Conservation (phyloP, 805 yeast genomes). For the Saturnispora dispora region DNA sequence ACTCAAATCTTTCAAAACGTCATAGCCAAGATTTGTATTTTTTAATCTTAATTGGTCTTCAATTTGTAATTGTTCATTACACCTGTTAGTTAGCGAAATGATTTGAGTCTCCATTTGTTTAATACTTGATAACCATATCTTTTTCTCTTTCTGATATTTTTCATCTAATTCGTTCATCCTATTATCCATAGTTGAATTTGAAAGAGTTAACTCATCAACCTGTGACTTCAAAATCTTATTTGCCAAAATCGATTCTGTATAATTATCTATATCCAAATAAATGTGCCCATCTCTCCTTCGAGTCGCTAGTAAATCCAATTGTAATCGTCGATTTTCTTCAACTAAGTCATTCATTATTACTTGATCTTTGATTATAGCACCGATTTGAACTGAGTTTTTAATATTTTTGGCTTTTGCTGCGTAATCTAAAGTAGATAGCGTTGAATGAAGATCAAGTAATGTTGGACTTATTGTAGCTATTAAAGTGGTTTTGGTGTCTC, state of each 20-base stretch:
- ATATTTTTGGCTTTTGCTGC: constrained; percentile 50
- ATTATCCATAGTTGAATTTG: constrained; percentile 30
- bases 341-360: constrained; percentile 37
- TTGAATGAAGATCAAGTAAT: constrained; percentile 37
- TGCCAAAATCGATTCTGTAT: constrained; percentile 41
- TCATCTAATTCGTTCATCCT: constrained; percentile 10
- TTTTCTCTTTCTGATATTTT: constrained; percentile 11
- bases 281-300: constrained; percentile 53
- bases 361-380: constrained; percentile 35
- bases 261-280: constrained; percentile 51
- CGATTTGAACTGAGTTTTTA: constrained; percentile 42
- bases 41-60: constrained; percentile 10
- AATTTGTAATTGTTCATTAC: constrained; percentile 18
- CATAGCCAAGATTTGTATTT: constrained; percentile 1
- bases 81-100: constrained; percentile 23
- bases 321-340: constrained; percentile 36
- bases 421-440: constrained; percentile 44
- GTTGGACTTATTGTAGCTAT: constrained; percentile 80
- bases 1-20: neutral
- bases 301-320: constrained; percentile 50
- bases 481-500: constrained; percentile 81
- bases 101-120: constrained; percentile 12
- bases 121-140: constrained; percentile 17
- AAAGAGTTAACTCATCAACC: constrained; percentile 37
- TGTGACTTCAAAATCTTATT: constrained; percentile 42